These are phyloP conservation scores for Eleusine coracana DNA, from an alignment of 176 grass and related monocot species.

Conservation along the genomic window DNA sequence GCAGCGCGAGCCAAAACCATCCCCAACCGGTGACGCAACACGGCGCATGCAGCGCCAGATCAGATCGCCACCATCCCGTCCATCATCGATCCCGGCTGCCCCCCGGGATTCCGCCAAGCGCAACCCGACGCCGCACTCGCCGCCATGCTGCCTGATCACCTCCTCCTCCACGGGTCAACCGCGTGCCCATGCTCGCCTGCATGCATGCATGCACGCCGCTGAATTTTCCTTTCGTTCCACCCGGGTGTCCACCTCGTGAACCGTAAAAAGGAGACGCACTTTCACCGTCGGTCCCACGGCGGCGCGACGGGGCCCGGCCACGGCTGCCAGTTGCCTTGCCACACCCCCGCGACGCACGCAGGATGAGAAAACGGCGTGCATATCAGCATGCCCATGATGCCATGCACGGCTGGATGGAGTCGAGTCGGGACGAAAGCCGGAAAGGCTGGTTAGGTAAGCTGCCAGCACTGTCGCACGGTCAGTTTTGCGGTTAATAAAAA, in stretches of 20 bases:
- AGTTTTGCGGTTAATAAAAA: background rate
- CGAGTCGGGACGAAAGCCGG: slow-evolving; percentile 1
- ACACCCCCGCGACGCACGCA: background rate
- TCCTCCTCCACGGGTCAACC: slow-evolving; percentile 31
- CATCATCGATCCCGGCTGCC: background rate
- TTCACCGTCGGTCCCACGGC: background rate
- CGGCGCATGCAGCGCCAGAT: too few relatives aligned
- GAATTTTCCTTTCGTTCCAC: background rate
- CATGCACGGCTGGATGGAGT: background rate
- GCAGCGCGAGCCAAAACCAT: slow-evolving; percentile 15
- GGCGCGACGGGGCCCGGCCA: background rate
- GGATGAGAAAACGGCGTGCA: background rate
- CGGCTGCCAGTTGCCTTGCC: background rate
- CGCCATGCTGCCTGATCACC: background rate
- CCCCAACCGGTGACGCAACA: background rate
- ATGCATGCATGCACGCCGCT: slow-evolving; percentile 30
- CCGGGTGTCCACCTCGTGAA: slow-evolving; percentile 9
- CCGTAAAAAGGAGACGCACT: background rate
- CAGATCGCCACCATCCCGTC: background rate
- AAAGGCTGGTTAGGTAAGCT: slow-evolving; percentile 2
- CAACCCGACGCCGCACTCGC: slow-evolving; percentile 51
- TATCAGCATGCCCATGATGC: background rate
- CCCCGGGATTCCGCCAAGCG: slow-evolving; percentile 40
- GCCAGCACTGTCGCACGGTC: background rate
- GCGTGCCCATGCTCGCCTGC: background rate